Evolutionary conservation across 306 rosid genomes (phyloP), one percentile per base, ranked within the genome.

Genomic region (Fagus crenata): DNA sequence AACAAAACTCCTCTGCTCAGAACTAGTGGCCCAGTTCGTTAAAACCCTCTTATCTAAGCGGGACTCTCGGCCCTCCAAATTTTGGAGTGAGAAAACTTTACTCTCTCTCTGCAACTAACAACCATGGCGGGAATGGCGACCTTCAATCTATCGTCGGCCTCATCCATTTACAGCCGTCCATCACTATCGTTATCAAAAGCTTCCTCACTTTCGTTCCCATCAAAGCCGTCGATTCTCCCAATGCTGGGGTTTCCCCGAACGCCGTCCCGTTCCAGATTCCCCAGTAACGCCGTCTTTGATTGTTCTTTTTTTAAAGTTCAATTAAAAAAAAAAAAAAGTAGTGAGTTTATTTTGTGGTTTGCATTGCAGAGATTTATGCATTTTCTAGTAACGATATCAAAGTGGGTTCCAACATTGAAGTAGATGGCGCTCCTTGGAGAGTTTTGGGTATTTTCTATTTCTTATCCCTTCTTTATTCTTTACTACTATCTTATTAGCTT

Each of bases 341-440:
- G 28, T 22, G 28, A 22, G 28, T 22, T 17, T 3, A 2, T 18
- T 18, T 39, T n/a, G 4, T 51, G n/a, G 36, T 51, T 54, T 17
- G 60, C 49, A 67, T 69, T 75, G 42, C 93, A 95, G 98, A 61
- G 81, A 81, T 95, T 83, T 89, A 75, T 69, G 95, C 98, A 31
- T 77, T 92, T 9, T 31, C 97, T 37, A 95, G 98, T 82, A 95
- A 95, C 49, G 98, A 95, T 74, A 95, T 95, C 73, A 95, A 92
- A 84, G 98, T 95, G 4, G 98, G 98, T 67, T 32, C 82, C 74
- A 91, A 78, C 85, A 15, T 95, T 56, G 90, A 92, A 88, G 94
- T 95, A 7, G 98, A 90, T 18, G 96, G 98, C 77, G 85, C 96
- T 86, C 98, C 98, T 71, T 92, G 97, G 93, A 91, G 91, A 56